Evolutionary conservation across 345 rosid genomes (phyloP), one percentile per base, ranked within the genome.

Genomic region (Noccaea caerulescens): DNA sequence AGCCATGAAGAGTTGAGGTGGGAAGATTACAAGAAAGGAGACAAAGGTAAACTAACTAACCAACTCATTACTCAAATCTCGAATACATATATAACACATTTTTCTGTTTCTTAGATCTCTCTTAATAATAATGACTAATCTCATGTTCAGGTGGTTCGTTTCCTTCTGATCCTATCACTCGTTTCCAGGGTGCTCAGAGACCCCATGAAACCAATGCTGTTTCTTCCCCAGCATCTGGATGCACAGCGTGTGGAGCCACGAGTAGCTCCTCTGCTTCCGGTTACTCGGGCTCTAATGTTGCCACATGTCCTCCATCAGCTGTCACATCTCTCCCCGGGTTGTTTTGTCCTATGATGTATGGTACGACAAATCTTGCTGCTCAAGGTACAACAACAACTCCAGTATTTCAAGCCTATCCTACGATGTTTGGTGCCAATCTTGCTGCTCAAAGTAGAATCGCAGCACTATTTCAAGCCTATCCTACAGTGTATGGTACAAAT

Each of bases 201-300:
- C 72, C 72, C 23, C 55, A 16, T 55, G 55, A 32, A 33, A 58
- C 43, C 7, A 9, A 20, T 16, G 20, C 8, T 51, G 44, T 71
- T 33, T 33, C 69, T 54, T 37, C 63, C 38, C 37, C 62, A 71
- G 5, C 45, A 51, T 53, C 25, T 2, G 47, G 69, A 44, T 72
- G 69, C 55, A 62, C 69, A 1, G 69, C 76, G 8, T 71, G 76
- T 63, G 76, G 69, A 62, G 63, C 76, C 53, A 63, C 41, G 20
- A 63, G 38, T 72, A 63, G 56, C 63, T 13, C 69, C 39, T 63
- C 63, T 63, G 20, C 63, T 72, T 72, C 47, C 12, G 45, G 46
- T 52, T 5, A 43, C 37, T 62, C 1, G 0, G n/a, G 9, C 34
- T 30, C 38, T 32, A 16, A 60, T 20, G 68, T 6, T 51, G 43